Percentiles rank a stretch among this genome's conserved stretches.
Evolutionary conservation across 2,329 filamentous ascomycete species (phyloP).

Genomic region (Penicillium griseofulvum): DNA sequence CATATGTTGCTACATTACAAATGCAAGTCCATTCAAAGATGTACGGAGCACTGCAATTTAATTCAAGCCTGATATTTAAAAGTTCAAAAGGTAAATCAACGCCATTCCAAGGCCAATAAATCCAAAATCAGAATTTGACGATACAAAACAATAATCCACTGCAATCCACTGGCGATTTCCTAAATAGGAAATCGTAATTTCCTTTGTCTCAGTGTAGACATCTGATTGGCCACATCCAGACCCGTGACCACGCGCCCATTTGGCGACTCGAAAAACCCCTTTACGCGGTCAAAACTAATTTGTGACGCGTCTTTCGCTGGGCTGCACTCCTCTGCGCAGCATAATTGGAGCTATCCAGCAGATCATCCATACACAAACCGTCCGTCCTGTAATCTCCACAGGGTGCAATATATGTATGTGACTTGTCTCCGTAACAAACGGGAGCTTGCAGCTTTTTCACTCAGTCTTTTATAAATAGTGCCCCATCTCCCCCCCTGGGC

Average conservation of each 20-base stretch:
- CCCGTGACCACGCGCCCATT: constrained; percentile 40
- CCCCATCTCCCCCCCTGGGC: background rate
- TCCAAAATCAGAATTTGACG: background rate
- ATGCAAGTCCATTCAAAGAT: constrained; percentile 3
- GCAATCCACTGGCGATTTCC: background rate
- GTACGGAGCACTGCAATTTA: background rate
- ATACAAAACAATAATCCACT: background rate
- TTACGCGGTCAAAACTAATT: constrained; percentile 34
- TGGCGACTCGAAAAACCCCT: constrained; percentile 34
- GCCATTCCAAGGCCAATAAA: background rate
- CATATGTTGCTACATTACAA: background rate
- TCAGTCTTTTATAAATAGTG: constrained; percentile 3
- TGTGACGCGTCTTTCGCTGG: constrained; percentile 17
- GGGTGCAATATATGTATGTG: background rate
- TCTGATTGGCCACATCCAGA: constrained; percentile 22
- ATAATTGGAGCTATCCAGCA: constrained; percentile 2
- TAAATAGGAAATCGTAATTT: constrained; percentile 10
- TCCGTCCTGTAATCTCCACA: constrained; percentile 1
- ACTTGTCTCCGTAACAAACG: background rate
- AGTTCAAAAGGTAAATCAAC: background rate
- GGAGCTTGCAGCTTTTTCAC: background rate
- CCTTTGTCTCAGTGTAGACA: constrained; percentile 6
- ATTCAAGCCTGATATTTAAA: background rate
- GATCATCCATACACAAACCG: constrained; percentile 1
- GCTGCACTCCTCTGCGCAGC: background rate